phyloP scores from a whole-genome alignment of 202 grass and related monocot species.

The Saccharum hybrid region DNA sequence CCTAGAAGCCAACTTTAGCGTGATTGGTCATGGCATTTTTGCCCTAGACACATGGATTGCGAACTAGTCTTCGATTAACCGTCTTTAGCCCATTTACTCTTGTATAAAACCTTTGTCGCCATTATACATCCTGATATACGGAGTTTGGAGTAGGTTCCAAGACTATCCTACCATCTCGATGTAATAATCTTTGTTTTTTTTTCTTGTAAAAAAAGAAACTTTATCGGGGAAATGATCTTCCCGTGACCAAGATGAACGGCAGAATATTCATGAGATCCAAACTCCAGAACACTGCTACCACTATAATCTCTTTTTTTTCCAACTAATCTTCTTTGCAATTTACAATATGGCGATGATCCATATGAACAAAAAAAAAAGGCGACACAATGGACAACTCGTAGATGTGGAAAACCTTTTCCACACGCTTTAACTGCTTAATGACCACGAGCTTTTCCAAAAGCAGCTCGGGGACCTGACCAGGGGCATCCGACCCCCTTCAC shows the following conservation, averaged over 20 bases:
- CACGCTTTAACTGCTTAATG: slow-evolving; percentile 31
- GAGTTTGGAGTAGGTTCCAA: neutral
- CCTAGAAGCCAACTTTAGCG: no score
- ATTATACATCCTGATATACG: neutral
- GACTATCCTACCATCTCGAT: neutral
- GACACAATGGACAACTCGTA: neutral
- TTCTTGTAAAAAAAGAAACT: neutral
- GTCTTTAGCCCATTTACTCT: no score
- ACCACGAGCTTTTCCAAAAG: slow-evolving; percentile 79
- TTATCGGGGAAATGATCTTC: neutral
- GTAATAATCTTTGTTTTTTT: neutral
- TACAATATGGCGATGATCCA: slow-evolving; percentile 6
- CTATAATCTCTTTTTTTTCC: slow-evolving; percentile 24
- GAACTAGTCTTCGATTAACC: no score
- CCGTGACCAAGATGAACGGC: neutral
- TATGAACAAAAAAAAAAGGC: no score
- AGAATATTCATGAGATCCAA: neutral
- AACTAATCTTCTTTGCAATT: slow-evolving; percentile 50
- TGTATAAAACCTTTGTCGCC: no score
- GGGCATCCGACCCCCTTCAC: slow-evolving; percentile 56
- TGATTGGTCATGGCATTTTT: no score
- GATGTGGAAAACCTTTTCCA: slow-evolving; percentile 57
- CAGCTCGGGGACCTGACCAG: slow-evolving; percentile 52
- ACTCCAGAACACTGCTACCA: slow-evolving; percentile 4
- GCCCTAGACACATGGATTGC: no score